Base-by-base conservation (phyloP, 768 basidiomycete species). In the Russula ochroleuca region DNA sequence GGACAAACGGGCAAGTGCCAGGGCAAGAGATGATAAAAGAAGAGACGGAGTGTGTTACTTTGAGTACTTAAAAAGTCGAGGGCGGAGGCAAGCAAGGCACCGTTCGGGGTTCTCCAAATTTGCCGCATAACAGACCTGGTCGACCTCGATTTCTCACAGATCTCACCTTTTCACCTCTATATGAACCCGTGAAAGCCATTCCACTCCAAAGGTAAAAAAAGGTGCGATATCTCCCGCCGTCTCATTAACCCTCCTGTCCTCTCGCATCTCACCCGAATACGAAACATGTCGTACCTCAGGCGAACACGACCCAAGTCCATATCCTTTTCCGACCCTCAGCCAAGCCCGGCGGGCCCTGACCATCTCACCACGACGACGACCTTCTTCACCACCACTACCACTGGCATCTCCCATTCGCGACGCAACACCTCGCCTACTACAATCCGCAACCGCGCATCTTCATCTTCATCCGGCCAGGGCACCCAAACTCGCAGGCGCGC, bases 181-280 rank as follows among this genome's bases (percentile, higher is more conserved):
- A 55, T 62, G 49, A 48, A 45, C 17, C 54, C n/a, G 4, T 21
- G 9, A 43, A 45, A 23, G 19, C 1, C 4, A 6, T 45, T 21
- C 43, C 33, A 4, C 33, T 11, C n/a, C n/a, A 5, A 43, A 43
- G n/a, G 21, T n/a, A n/a, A 21, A 2, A 5, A 47, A 60, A 60
- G 59, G 63, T 61, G 59, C n/a, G 53, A 50, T 43, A 51, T 15
- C 38, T n/a, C 52, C 23, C 53, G 3, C 17, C 21, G 37, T 7
- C 10, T 17, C 33, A 33, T 4, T 33, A 14, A 17, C 13, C 10
- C 10, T 11, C 5, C 23, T 43, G 4, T n/a, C n/a, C 13, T 25
- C 40, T 64, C 63, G 63, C 59, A 35, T 64, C 63, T 64, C 59
- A 61, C 53, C 63, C 63, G 63, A 64, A 60, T 53, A 59, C 48